Evolutionary conservation across 768 basidiomycete genomes (phyloP).

Genomic region (Russula virescens): DNA sequence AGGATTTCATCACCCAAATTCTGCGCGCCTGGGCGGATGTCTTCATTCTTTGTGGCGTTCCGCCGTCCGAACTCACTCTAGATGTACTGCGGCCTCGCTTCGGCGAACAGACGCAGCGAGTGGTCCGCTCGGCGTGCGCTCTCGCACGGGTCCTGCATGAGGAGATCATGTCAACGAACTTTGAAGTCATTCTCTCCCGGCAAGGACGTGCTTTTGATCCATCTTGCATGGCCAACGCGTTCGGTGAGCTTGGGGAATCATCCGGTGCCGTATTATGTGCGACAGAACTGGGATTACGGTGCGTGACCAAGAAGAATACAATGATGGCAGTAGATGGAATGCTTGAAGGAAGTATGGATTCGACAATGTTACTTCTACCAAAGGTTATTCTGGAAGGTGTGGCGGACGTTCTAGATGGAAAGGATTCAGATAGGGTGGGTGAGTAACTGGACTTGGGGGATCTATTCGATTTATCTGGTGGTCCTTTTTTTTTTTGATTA

Average conservation of each 20-base stretch:
- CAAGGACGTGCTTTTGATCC: conserved; percentile 46
- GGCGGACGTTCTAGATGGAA: conserved; percentile 40
- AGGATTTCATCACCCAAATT: conserved; percentile 69
- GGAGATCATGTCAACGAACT: conserved; percentile 72
- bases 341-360: conserved; percentile 46
- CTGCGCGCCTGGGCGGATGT: conserved; percentile 67
- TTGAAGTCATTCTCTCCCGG: conserved; percentile 62
- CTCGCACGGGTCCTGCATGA: conserved; percentile 62
- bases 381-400: conserved; percentile 76
- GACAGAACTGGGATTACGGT: conserved; percentile 65
- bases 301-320: conserved; percentile 46
- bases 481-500: not conserved
- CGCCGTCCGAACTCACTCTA: conserved; percentile 23
- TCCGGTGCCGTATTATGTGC: conserved; percentile 48
- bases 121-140: conserved; percentile 57
- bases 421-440: not conserved
- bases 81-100: conserved; percentile 45
- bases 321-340: conserved; percentile 25
- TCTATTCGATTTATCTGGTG: not conserved
- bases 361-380: conserved; percentile 58
- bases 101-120: conserved; percentile 55
- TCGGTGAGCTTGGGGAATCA: conserved; percentile 51
- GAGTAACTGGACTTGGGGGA: not conserved
- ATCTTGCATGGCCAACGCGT: conserved; percentile 53
- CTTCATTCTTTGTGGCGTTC: conserved; percentile 56